These are phyloP conservation scores for Pilaira anomala DNA, from an alignment of 192 early-diverging fungal species.

Conservation along the genomic window DNA sequence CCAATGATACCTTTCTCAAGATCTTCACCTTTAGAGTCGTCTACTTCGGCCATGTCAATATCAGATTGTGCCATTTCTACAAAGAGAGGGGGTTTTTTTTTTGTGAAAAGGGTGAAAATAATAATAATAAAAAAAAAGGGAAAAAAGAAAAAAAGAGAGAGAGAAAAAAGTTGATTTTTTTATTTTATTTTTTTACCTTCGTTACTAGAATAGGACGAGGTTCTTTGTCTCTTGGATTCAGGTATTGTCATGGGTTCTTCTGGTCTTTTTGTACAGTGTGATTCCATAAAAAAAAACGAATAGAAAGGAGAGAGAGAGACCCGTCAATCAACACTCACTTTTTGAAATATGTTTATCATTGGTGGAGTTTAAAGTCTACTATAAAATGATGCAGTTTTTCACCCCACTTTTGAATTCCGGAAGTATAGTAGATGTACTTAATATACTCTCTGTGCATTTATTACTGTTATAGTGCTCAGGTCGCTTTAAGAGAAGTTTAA, in stretches of 20 bases:
- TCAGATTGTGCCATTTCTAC: background rate
- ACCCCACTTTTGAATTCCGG: too few relatives aligned
- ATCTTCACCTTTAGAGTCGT: background rate
- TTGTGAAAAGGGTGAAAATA: background rate
- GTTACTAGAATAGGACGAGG: background rate
- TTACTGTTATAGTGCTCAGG: too few relatives aligned
- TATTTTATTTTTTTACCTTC: background rate
- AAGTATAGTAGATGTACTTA: too few relatives aligned
- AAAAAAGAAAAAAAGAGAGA: background rate
- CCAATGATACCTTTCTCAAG: constrained; percentile 7
- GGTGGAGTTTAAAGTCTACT: too few relatives aligned
- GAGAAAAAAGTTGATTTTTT: too few relatives aligned
- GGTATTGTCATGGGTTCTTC: constrained; percentile 10
- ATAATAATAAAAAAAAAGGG: background rate
- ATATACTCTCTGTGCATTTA: too few relatives aligned
- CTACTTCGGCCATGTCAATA: background rate
- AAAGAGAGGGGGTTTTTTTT: too few relatives aligned
- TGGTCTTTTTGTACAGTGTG: background rate
- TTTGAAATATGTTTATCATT: too few relatives aligned
- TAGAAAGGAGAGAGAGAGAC: background rate
- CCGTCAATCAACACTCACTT: too few relatives aligned
- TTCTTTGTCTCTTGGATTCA: constrained; percentile 11
- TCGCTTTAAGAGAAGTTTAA: too few relatives aligned
- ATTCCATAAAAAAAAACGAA: background rate
- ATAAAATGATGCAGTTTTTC: too few relatives aligned